Evolutionary conservation across 1,284 basidiomycete species (phyloP), one percentile per base, ranked within the genome.

Genomic region (Puccinia hordei): DNA sequence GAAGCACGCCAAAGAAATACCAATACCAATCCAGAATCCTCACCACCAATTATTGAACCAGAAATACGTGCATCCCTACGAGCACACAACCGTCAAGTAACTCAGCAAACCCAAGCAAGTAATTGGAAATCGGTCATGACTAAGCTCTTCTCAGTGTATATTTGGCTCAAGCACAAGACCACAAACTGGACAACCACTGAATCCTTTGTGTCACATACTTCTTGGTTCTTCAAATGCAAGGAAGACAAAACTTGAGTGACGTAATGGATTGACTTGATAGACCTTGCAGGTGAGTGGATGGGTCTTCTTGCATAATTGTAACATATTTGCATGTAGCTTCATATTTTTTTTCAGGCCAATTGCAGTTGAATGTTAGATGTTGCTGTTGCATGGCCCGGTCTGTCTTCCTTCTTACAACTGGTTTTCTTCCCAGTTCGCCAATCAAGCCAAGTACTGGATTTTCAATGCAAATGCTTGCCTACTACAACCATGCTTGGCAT

Each of bases 391-490:
- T 38, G 30, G 35, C 35, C 9, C 61, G 1, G 19, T 65, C 4
- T n/a, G 4, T n/a, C n/a, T n/a, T n/a, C 19, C 3, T 65, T 1
- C 61, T 65, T 41, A 6, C 38, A 1, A 30, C 2, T 22, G 61
- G 61, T 2, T 65, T 41, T n/a, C 61, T 65, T 2, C 35, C 61
- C 17, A 41, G 35, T 12, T 65, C 61, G 22, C 61, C 61, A 1
- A 17, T 65, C 17, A 41, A 65, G 8, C 61, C 61, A 65, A 65
- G 19, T 17, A 41, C 61, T 13, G 61, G 61, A 17, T 65, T 65
- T 41, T 65, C 61, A 41, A 65, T 65, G 61, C 61, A 35, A 6
- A 9, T 65, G 2, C 61, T 65, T 41, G 35, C 61, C 12, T 65
- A 65, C 38, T 15, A 65, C 35, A 41, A 41, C 35, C 41, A 35